A percentile compares a stretch with the other conserved stretches of the same genome.
These are phyloP conservation scores for Fraxinus greggii DNA, from an alignment of 305 asterid genomes.

Conservation along the genomic window DNA sequence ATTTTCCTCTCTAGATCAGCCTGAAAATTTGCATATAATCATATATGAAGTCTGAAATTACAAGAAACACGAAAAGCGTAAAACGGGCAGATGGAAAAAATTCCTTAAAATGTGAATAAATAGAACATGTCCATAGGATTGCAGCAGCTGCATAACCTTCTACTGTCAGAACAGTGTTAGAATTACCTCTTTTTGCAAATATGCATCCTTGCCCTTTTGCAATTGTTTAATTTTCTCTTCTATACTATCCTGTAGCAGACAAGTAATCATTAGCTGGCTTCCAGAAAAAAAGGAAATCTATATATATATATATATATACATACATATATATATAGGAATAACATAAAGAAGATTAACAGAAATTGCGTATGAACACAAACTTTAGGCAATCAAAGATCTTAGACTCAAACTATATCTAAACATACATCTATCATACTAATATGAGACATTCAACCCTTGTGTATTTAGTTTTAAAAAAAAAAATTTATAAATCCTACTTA, in stretches of 20 bases:
- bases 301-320: too few species aligned
- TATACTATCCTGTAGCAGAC: conserved; percentile 35
- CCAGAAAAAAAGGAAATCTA: conserved; percentile 1
- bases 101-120: not conserved
- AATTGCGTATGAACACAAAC: not conserved
- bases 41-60: conserved; percentile 14
- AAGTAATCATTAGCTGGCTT: conserved; percentile 25
- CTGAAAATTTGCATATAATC: conserved; percentile 28
- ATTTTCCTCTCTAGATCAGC: conserved; percentile 48
- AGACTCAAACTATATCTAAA: not conserved
- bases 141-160: conserved; percentile 12
- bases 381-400: conserved; percentile 15
- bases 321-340: not conserved
- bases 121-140: not conserved
- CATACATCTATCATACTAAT: not conserved
- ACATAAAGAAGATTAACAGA: not conserved
- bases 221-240: conserved; percentile 36
- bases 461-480: not conserved
- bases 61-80: not conserved
- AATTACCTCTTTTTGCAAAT: conserved; percentile 45
- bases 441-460: not conserved
- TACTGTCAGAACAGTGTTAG: conserved; percentile 9
- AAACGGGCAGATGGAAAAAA: not conserved
- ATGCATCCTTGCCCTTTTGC: conserved; percentile 34
- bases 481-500: not conserved